Base-by-base conservation (phyloP, 2,329 filamentous ascomycete genomes). In the Tolypocladium endophyticum region DNA sequence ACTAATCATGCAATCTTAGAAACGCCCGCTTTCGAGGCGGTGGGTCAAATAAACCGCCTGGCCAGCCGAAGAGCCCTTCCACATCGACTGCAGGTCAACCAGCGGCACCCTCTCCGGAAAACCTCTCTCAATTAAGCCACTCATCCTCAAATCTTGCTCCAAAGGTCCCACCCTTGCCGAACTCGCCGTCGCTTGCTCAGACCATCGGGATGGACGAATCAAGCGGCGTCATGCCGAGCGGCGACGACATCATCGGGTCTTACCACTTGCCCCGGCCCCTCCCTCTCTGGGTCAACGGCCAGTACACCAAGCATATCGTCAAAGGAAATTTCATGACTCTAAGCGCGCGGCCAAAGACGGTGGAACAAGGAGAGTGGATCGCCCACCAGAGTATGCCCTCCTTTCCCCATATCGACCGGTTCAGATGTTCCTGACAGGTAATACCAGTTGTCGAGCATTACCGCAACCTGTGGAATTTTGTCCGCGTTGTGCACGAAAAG, bases 291-390 rank as follows among this genome's bases (percentile, higher is more conserved):
- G 84, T 92, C 68, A 87, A 89, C 69, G 82, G 87, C 59, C 77
- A 85, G 62, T 88, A 90, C 71, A 87, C 89, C 59, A 89, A 88
- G 71, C 86, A 96, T 69, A 96, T 96, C 65, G 92, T 97, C 69
- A 96, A 93, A 78, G 93, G 93, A 61, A 97, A 97, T 77, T 97
- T 97, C 72, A 91, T 96, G 87, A 97, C 93, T 14, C 77, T 97
- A 61, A 95, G 92, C 68, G 91, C 92, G 56, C 88, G 92, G 70
- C 93, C 93, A 28, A 92, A 93, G 78, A 92, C 94, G 60, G 90
- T 97, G 54, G 93, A 97, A 69, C 86, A 91, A 71, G 93, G 91
- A 65, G 93, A 97, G 75, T 97, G 93, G 93, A 83, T 97, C 67
- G 92, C 92, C 63, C 91, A 97, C 74, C 93, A 97, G 81, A 87